Base-by-base conservation (phyloP, 73 alveolate genomes). In the Stentor coeruleus region DNA sequence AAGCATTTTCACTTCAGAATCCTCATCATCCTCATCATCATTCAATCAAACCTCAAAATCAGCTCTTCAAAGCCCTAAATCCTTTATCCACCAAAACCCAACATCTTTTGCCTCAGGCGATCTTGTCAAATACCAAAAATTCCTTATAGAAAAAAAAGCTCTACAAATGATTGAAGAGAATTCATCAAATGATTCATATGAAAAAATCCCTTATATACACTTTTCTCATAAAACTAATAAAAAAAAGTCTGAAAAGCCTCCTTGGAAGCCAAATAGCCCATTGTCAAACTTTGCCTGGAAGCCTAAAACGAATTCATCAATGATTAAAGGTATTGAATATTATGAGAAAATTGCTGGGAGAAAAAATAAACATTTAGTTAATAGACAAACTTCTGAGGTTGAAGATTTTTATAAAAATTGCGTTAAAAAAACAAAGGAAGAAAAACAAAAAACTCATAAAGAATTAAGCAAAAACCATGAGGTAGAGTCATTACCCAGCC, bases 251-350 rank as follows among this genome's bases (percentile, higher is more conserved):
- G 3, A 4, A 26, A 6, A 36, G 35, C 40, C 83, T n/a, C 66
- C 31, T 74, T 15, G 83, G 66, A 28, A 30, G 40, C 66, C 77
- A 58, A 3, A 3, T 31, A 11, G 20, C 35, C 28, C 35, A 30
- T 74, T 15, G n/a, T 36, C 66, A 74, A 74, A 74, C 40, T 74
- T 74, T 37, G 35, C 20, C 35, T 26, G n/a, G 11, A 11, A 66
- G 58, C 58, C 58, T 66, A 66, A 66, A 39, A 66, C 58, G 6
- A 11, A 66, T n/a, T 66, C 80, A 11, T 11, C 58, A 66, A n/a
- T 66, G 11, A 39, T 31, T 31, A 42, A 42, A 79, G 84, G 84
- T 74, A 82, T 60, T 40, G 20, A 49, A 20, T 49, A 49, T 20
- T 49, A 49, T 49, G 66, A 49, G 20, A 49, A 20, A 6, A 6